Base-by-base conservation (phyloP, 495 filamentous ascomycete species). In the Podospora conica region DNA sequence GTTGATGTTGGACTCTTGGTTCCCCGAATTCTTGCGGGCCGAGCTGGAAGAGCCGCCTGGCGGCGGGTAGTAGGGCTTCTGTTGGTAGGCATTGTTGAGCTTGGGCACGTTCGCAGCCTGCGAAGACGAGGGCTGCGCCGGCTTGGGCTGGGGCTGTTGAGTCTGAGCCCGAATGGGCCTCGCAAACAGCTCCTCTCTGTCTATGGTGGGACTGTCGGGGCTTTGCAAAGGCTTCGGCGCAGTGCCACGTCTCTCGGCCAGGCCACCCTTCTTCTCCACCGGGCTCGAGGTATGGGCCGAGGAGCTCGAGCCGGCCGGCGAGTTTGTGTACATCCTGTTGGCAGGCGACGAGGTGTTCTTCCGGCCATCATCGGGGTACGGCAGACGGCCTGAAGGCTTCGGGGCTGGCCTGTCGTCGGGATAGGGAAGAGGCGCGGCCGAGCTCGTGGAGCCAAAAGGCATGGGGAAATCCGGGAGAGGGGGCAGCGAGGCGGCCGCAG, bases 161-260 rank as follows among this genome's bases (percentile, higher is more conserved):
- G 69, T 63, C 21, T 74, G 75, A 58, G 74, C 72, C 27, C 69
- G 69, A 63, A 84, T 78, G 40, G 81, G 75, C 71, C 80, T 82
- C 63, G 85, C 87, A 71, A 91, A 92, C 55, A 93, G 78, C 15
- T 85, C 86, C 60, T 91, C 87, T 58, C 90, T 88, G 33, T 91
- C 90, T 21, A 80, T 80, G 66, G 88, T 87, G 21, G 88, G 86
- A 21, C 86, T 89, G 24, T 87, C 85, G 2, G 92, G 93, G 66
- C 91, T 91, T 58, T 75, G 73, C 27, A 95, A 72, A 61, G 91
- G 90, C 71, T 88, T 92, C 59, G 91, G 91, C 12, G 82, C 85
- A 12, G 88, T 90, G 29, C 89, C 90, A 48, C 91, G 83, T 72
- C 88, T 78, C 70, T 93, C 90, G 9, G 89, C 90, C 60, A 93